phyloP scores from a whole-genome alignment of 1,139 yeast genomes.

The Lodderomyces parapsilosis region DNA sequence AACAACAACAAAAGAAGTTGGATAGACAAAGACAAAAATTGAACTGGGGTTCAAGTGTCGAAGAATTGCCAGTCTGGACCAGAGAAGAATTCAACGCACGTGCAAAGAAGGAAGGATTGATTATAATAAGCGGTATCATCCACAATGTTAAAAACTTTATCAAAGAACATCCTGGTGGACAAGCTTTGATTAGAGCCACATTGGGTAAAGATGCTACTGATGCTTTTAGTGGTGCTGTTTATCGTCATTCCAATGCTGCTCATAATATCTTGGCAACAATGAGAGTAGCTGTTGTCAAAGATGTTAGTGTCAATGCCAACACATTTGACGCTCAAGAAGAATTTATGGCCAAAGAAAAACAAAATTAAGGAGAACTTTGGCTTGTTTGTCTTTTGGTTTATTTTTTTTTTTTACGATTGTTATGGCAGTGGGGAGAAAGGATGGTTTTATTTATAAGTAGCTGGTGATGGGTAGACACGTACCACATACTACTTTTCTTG shows the following conservation, averaged over 20 bases:
- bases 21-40: conserved; percentile 75
- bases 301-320: conserved; percentile 52
- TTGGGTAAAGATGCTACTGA: conserved; percentile 95
- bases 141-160: conserved; percentile 86
- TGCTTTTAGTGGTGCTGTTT: conserved; percentile 97
- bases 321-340: conserved; percentile 55
- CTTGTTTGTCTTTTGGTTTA: conserved; percentile 1
- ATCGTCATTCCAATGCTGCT: conserved; percentile 96
- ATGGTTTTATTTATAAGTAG: background rate
- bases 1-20: conserved; percentile 94
- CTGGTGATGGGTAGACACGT: no score
- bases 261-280: conserved; percentile 92
- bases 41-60: conserved; percentile 91
- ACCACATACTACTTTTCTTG: conserved; percentile 3
- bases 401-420: conserved; percentile 4
- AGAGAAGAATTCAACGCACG: conserved; percentile 74
- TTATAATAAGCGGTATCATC: conserved; percentile 89
- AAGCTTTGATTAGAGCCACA: conserved; percentile 79
- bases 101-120: conserved; percentile 57
- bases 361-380: conserved; percentile 7
- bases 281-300: conserved; percentile 92
- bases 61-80: conserved; percentile 88
- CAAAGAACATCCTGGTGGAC: conserved; percentile 97
- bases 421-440: background rate
- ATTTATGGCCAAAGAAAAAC: conserved; percentile 39